These are phyloP conservation scores for Basidiobolus heterosporus DNA, from an alignment of 371 early-diverging fungal genomes.

Conservation along the genomic window DNA sequence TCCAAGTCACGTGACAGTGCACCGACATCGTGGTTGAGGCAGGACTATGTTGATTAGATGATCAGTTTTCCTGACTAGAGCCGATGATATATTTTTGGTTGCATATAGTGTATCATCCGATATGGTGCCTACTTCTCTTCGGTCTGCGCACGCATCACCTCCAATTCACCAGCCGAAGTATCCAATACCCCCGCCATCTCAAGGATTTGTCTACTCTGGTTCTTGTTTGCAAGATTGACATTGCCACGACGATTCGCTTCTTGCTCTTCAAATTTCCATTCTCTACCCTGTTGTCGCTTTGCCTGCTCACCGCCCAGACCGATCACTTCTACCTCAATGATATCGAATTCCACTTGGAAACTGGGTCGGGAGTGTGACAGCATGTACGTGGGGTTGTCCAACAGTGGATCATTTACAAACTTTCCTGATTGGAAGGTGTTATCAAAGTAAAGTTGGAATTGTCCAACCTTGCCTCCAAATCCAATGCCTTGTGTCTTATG, in stretches of 20 bases:
- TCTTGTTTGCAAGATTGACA: background rate
- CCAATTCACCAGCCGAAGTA: too few species aligned
- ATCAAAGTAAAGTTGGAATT: slow-evolving; percentile 5
- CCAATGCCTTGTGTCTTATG: slow-evolving; percentile 35
- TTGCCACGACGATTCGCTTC: slow-evolving; percentile 20
- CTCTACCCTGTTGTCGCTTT: slow-evolving; percentile 19
- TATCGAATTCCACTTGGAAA: slow-evolving; percentile 21
- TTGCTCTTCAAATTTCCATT: slow-evolving; percentile 37
- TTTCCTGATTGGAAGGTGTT: slow-evolving; percentile 4
- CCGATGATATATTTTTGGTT: too few species aligned
- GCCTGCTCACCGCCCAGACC: slow-evolving; percentile 31
- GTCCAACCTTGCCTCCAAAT: background rate
- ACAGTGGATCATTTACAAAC: slow-evolving; percentile 1
- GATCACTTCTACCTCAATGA: slow-evolving; percentile 36
- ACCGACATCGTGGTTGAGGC: too few species aligned
- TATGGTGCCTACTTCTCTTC: too few species aligned
- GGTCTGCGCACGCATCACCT: too few species aligned
- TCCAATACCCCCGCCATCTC: slow-evolving; percentile 3
- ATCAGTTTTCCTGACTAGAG: too few species aligned
- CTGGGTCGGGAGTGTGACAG: slow-evolving; percentile 3
- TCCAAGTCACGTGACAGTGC: too few species aligned
- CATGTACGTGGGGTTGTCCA: background rate
- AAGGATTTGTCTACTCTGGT: slow-evolving; percentile 1
- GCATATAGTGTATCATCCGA: too few species aligned
- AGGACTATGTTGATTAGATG: too few species aligned